Evolutionary conservation across 129 eudicot genomes (phyloP), one percentile per base, ranked within the genome.

Genomic region (Glebionis coronaria): DNA sequence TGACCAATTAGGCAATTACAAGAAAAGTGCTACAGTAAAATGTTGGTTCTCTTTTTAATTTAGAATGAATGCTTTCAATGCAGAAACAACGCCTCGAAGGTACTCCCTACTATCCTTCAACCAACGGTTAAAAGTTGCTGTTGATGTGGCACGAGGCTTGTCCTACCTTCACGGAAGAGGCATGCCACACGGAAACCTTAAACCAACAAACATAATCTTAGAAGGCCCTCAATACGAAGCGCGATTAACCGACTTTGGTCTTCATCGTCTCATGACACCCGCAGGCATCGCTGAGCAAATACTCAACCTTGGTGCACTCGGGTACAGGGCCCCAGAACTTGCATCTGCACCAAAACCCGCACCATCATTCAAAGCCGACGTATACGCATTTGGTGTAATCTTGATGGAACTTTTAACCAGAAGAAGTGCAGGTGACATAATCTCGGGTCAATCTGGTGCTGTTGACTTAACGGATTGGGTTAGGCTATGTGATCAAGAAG

Each of bases 381-480:
- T 94, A 31, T 94, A 90, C 31, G 95, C 97, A 16, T 80, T 89
- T 19, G 99, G 99, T 52, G 97, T 94, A n/a, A 94, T 94, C 50
- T 28, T 94, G 71, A 89, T 94, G 99, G 99, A 94, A 74, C 69
- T 94, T 65, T 67, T 94, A 74, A 94, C 99, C 11, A 71, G 97
- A 71, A 82, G 95, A 83, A 94, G 99, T 66, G 99, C 99, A 0
- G 99, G 99, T 46, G 99, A 94, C 81, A 89, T 94, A 13, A 94
- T 94, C 29, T 94, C 99, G 0, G 97, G 97, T 38, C 99, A 89
- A 73, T 94, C 99, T 0, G 95, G 97, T 2, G 95, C 95, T 0
- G 99, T 94, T 29, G 99, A 94, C 74, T 81, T 94, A 1, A 87
- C 99, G 0, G 99, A 94, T 77, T 94, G 99, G 99, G 97, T 94